These are phyloP conservation scores for Gastrolobium villosum DNA, from an alignment of 306 rosid species.

Conservation along the genomic window DNA sequence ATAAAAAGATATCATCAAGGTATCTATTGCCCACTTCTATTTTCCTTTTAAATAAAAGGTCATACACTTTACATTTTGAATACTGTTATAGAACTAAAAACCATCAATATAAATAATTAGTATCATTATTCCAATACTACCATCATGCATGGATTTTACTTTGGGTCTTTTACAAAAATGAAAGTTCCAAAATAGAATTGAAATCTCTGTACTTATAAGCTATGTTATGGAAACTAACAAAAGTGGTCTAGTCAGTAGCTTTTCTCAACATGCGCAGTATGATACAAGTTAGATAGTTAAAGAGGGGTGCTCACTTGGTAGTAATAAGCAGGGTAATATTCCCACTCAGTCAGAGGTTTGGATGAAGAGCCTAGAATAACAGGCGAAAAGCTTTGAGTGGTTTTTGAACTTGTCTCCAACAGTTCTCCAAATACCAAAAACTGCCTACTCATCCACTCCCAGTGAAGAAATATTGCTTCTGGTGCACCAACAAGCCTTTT, in stretches of 20 bases:
- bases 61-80: conserved; percentile 5
- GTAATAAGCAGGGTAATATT: conserved; percentile 83
- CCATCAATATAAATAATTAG: not conserved
- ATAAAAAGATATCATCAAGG: not conserved
- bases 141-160: conserved; percentile 41
- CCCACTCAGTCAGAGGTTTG: conserved; percentile 86
- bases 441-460: conserved; percentile 99
- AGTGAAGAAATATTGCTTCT: conserved; percentile 85
- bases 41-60: conserved; percentile 19
- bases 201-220: conserved; percentile 18
- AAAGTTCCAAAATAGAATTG: conserved; percentile 2
- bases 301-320: conserved; percentile 68
- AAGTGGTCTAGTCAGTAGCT: conserved; percentile 27
- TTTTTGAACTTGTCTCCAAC: conserved; percentile 81
- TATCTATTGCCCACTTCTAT: not conserved
- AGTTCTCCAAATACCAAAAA: conserved; percentile 93
- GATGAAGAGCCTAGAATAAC: conserved; percentile 58
- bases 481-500: conserved; percentile 80
- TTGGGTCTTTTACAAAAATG: conserved; percentile 13
- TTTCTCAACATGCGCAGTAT: conserved; percentile 29
- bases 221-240: conserved; percentile 13
- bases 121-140: conserved; percentile 17
- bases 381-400: conserved; percentile 63
- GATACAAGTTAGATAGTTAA: conserved; percentile 42
- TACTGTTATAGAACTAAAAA: not conserved